Percentiles rank a stretch among this genome's conserved stretches.
These are phyloP conservation scores for Ogataea methanolica DNA, from an alignment of 805 yeast genomes.

Conservation along the genomic window DNA sequence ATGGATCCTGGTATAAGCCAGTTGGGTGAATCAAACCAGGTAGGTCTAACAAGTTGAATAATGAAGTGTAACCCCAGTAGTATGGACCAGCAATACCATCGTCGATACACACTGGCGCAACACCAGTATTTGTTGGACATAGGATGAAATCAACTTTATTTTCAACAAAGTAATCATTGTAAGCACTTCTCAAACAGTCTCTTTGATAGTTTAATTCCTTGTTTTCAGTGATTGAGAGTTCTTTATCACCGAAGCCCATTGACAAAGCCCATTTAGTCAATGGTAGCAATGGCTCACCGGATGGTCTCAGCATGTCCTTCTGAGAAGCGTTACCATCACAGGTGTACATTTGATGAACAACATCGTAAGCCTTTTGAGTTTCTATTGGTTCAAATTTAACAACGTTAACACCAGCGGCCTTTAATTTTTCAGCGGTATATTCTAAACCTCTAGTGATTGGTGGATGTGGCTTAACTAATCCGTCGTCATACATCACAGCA, in stretches of 20 bases:
- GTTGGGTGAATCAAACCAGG: conserved; percentile 66
- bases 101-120: conserved; percentile 63
- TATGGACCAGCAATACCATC: conserved; percentile 40
- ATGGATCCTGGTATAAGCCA: conserved; percentile 50
- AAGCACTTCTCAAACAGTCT: conserved; percentile 55
- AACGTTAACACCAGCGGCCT: conserved; percentile 54
- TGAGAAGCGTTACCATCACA: conserved; percentile 67
- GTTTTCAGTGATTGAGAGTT: conserved; percentile 44
- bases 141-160: conserved; percentile 61
- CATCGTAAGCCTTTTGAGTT: conserved; percentile 53
- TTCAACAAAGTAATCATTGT: conserved; percentile 46
- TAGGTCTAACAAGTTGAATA: conserved; percentile 67
- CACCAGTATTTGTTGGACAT: conserved; percentile 64
- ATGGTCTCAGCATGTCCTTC: conserved; percentile 42
- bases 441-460: conserved; percentile 57
- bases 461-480: conserved; percentile 61
- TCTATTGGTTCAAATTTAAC: conserved; percentile 55
- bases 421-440: conserved; percentile 47
- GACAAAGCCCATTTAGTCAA: conserved; percentile 59
- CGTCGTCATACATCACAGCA: conserved; percentile 62
- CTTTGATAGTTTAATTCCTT: conserved; percentile 51
- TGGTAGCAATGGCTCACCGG: conserved; percentile 68
- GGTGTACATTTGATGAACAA: conserved; percentile 51
- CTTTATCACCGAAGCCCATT: conserved; percentile 53
- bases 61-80: conserved; percentile 78